A percentile compares a stretch with the other conserved stretches of the same genome.
These are phyloP conservation scores for Selenicereus undatus DNA, from an alignment of 148 eudicot species.

Conservation along the genomic window DNA sequence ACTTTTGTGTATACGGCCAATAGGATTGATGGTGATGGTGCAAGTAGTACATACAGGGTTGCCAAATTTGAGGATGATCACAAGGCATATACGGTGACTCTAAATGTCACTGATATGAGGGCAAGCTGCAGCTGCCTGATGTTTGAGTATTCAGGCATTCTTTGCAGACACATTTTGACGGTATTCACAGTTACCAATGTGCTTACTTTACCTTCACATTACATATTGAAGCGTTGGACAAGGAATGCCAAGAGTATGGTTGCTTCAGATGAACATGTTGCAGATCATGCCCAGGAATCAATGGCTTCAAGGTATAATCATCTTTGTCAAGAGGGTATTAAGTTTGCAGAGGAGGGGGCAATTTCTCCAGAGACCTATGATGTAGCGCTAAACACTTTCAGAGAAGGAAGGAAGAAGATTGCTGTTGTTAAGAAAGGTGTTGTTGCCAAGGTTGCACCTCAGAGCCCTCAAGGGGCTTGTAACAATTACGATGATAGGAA, in stretches of 20 bases:
- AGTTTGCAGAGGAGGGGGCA: slow-evolving; percentile 77
- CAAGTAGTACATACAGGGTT: slow-evolving; percentile 67
- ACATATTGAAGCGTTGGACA: slow-evolving; percentile 88
- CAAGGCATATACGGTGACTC: slow-evolving; percentile 62
- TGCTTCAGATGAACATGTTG: slow-evolving; percentile 38
- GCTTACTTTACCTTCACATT: slow-evolving; percentile 86
- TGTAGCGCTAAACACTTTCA: slow-evolving; percentile 54
- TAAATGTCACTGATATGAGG: slow-evolving; percentile 60
- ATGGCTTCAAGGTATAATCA: slow-evolving; percentile 57
- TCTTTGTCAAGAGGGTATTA: slow-evolving; percentile 76
- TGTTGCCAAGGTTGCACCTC: slow-evolving; percentile 51
- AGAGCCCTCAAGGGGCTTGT: slow-evolving; percentile 42
- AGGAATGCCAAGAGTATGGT: slow-evolving; percentile 61
- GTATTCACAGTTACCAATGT: slow-evolving; percentile 89
- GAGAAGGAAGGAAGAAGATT: slow-evolving; percentile 66
- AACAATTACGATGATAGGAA: slow-evolving; percentile 46
- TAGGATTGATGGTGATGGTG: slow-evolving; percentile 65
- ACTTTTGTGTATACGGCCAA: slow-evolving; percentile 94
- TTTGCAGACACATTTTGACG: slow-evolving; percentile 85
- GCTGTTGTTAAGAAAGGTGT: slow-evolving; percentile 52
- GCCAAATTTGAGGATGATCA: slow-evolving; percentile 87
- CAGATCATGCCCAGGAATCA: slow-evolving; percentile 42
- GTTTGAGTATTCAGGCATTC: slow-evolving; percentile 89
- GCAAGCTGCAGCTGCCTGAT: slow-evolving; percentile 86
- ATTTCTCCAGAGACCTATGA: slow-evolving; percentile 55